These are phyloP conservation scores for Solanum chacoense DNA, from an alignment of 305 asterid genomes.

Conservation along the genomic window DNA sequence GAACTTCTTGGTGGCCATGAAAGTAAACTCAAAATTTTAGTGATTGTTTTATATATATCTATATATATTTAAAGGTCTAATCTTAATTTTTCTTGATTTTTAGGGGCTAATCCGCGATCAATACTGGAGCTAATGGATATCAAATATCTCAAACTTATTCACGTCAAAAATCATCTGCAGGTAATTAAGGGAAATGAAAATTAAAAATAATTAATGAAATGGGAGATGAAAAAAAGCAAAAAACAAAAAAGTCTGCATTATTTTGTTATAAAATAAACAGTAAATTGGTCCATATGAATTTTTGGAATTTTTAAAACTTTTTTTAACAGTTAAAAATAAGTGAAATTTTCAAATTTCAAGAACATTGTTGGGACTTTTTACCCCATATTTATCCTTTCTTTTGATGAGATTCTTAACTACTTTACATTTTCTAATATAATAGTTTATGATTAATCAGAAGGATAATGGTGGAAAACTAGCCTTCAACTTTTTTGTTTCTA, in stretches of 20 bases:
- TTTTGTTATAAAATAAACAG: neutral
- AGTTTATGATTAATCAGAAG: too few relatives aligned
- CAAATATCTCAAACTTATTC: conserved; percentile 72
- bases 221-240: neutral
- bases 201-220: neutral
- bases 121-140: conserved; percentile 85
- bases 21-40: neutral
- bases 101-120: conserved; percentile 80
- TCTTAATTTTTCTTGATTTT: neutral
- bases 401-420: too few relatives aligned
- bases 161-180: conserved; percentile 90
- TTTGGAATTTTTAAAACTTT: too few relatives aligned
- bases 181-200: conserved; percentile 18
- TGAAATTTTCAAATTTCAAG: too few relatives aligned
- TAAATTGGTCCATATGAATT: too few relatives aligned
- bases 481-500: neutral
- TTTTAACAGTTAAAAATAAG: too few relatives aligned
- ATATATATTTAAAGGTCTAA: too few relatives aligned
- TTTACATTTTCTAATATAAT: too few relatives aligned
- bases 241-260: neutral
- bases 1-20: neutral
- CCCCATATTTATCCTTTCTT: too few relatives aligned
- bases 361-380: too few relatives aligned
- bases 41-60: too few relatives aligned
- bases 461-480: neutral